These are phyloP conservation scores for Blastomyces silverae DNA, from an alignment of 2,329 filamentous ascomycete species.

Conservation along the genomic window DNA sequence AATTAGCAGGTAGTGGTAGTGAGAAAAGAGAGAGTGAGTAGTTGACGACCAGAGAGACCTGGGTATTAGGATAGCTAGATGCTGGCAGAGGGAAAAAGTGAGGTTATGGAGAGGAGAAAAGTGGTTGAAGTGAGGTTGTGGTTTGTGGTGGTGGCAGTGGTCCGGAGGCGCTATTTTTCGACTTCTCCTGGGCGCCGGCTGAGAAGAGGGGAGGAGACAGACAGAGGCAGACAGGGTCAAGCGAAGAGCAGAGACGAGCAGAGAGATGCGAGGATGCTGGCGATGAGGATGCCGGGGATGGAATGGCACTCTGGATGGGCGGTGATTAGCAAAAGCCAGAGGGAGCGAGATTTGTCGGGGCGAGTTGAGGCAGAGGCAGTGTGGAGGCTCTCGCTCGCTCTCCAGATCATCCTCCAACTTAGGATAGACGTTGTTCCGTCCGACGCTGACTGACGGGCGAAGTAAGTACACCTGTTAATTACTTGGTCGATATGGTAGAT, in stretches of 20 bases:
- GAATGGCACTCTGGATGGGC: too few species aligned
- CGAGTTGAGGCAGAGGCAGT: not conserved
- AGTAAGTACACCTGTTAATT: too few species aligned
- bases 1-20: constrained; percentile 3
- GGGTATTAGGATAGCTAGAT: not conserved
- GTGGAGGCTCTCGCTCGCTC: not conserved
- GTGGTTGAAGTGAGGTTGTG: not conserved
- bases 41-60: not conserved
- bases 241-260: too few species aligned
- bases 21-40: not conserved
- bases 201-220: not conserved
- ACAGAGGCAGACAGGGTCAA: too few species aligned
- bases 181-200: too few species aligned
- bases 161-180: not conserved
- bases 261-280: too few species aligned
- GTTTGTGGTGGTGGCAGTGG: not conserved
- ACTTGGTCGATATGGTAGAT: too few species aligned
- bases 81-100: not conserved
- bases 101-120: not conserved
- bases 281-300: too few species aligned
- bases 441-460: not conserved
- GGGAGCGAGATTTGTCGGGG: too few species aligned
- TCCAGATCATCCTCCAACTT: not conserved
- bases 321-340: too few species aligned
- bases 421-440: constrained; percentile 10